Percentiles rank a stretch among this genome's conserved stretches.
These are phyloP conservation scores for Candida sp. DNA, from an alignment of 1,139 yeast genomes.

Conservation along the genomic window DNA sequence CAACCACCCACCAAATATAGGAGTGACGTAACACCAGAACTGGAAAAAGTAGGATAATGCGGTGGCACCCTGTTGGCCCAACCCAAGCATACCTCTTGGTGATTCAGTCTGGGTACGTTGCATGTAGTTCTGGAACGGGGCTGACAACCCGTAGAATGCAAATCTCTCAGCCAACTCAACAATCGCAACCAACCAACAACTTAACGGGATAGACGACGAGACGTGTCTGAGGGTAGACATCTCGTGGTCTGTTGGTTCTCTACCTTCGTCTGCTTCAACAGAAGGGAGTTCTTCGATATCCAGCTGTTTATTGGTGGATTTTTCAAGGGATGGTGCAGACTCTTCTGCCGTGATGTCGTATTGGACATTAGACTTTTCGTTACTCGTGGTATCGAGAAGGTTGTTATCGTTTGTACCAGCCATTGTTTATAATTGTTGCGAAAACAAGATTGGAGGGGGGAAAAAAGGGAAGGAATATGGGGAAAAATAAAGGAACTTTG, in stretches of 20 bases:
- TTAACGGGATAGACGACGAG: conserved; percentile 38
- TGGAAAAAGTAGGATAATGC: conserved; percentile 78
- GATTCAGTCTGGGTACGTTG: conserved; percentile 49
- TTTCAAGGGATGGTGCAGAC: neutral
- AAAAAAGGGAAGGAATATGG: neutral
- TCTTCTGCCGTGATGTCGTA: neutral
- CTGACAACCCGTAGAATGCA: conserved; percentile 78
- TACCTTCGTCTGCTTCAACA: neutral
- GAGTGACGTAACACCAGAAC: conserved; percentile 83
- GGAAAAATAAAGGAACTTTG: neutral
- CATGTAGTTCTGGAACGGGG: conserved; percentile 80
- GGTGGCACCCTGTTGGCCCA: conserved; percentile 68
- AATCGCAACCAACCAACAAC: conserved; percentile 73
- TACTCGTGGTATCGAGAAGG: neutral
- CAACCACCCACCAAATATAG: conserved; percentile 74
- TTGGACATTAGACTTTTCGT: neutral
- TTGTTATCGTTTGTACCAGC: neutral
- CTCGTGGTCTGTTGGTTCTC: neutral
- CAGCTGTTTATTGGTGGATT: neutral
- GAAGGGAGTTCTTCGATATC: conserved; percentile 1
- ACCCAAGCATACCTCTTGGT: conserved; percentile 64
- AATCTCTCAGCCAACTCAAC: conserved; percentile 84
- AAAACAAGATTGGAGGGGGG: neutral
- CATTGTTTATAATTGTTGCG: neutral
- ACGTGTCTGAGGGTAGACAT: conserved; percentile 36